phyloP scores from a whole-genome alignment of 306 rosid genomes.

The Pyrus communis region DNA sequence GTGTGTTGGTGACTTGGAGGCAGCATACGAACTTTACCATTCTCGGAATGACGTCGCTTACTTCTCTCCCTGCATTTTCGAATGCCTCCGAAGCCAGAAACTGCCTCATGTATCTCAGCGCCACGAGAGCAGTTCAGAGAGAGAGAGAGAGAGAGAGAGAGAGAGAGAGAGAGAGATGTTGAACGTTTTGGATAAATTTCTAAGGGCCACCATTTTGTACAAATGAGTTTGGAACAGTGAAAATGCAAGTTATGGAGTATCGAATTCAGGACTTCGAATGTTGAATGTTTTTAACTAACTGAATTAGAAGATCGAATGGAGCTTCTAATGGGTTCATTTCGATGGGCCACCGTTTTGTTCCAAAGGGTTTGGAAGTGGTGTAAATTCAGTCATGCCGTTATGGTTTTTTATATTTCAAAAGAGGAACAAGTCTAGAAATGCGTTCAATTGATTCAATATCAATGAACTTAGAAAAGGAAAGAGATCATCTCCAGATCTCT shows the following conservation, averaged over 20 bases:
- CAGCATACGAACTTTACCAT: too few relatives aligned
- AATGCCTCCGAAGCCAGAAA: conserved; percentile 2
- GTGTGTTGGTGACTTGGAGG: conserved; percentile 28
- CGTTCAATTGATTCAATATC: too few relatives aligned
- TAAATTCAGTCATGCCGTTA: too few relatives aligned
- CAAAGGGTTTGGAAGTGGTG: too few relatives aligned
- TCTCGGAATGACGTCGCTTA: conserved; percentile 6
- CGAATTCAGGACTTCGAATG: not conserved
- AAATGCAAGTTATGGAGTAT: too few relatives aligned
- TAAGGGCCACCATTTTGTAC: not conserved
- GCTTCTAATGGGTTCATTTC: too few relatives aligned
- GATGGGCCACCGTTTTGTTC: not conserved
- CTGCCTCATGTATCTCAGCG: not conserved
- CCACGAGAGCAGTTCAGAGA: not conserved
- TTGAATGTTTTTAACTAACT: not conserved
- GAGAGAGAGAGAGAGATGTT: too few relatives aligned
- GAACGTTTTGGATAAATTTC: not conserved
- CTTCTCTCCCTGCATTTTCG: conserved; percentile 22
- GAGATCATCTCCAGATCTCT: too few relatives aligned
- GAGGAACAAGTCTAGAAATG: too few relatives aligned
- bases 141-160: not conserved
- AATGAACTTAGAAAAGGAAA: too few relatives aligned
- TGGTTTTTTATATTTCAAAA: too few relatives aligned
- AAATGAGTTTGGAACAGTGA: too few relatives aligned
- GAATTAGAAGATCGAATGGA: not conserved